Evolutionary conservation across 1,284 basidiomycete species (phyloP).

Genomic region (Ustilago tritici): DNA sequence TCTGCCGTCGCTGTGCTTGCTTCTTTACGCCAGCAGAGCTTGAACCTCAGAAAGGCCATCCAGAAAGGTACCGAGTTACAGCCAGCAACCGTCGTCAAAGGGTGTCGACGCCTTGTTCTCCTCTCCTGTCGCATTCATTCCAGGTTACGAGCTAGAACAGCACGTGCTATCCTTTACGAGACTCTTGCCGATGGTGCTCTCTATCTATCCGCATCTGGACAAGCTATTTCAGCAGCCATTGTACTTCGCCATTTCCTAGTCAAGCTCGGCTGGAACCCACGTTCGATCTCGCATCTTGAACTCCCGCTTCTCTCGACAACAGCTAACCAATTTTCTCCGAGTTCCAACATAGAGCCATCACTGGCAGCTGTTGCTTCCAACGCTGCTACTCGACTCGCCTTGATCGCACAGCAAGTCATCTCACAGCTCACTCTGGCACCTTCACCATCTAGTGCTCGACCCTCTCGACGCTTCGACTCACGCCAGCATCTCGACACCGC

Average conservation of each 20-base stretch:
- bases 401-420: constrained; percentile 25
- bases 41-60: constrained; percentile 13
- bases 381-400: constrained; percentile 11
- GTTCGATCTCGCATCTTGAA: background rate
- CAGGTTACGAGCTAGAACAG: constrained; percentile 9
- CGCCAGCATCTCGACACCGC: constrained; percentile 26
- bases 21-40: constrained; percentile 17
- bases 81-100: constrained; percentile 6
- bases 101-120: constrained; percentile 27
- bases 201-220: constrained; percentile 19
- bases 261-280: constrained; percentile 34
- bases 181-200: constrained; percentile 27
- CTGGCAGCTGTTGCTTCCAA: background rate
- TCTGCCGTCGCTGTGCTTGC: constrained; percentile 8
- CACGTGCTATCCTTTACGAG: constrained; percentile 19
- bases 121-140: constrained; percentile 12
- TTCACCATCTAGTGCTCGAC: constrained; percentile 20
- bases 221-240: constrained; percentile 20
- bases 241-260: constrained; percentile 30
- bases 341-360: background rate
- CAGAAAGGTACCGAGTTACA: constrained; percentile 3
- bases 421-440: constrained; percentile 33
- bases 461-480: constrained; percentile 26
- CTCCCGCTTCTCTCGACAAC: background rate
- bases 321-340: background rate